phyloP scores from a whole-genome alignment of 1,284 basidiomycete genomes.

The Austroboletus novae-zelandiae region DNA sequence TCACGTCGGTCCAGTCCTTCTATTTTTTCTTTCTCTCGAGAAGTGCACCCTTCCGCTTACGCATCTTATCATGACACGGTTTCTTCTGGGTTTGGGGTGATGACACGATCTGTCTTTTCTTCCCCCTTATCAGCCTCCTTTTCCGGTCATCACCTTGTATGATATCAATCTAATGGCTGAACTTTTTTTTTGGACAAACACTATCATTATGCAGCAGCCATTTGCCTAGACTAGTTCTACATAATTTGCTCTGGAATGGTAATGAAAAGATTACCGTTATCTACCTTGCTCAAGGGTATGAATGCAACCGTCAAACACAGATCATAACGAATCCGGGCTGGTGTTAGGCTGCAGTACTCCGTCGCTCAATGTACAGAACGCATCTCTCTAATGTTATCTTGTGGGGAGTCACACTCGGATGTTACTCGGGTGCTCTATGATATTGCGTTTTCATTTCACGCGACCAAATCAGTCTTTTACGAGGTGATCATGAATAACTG shows the following conservation, averaged over 20 bases:
- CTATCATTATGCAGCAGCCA: neutral
- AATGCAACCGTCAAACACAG: no score
- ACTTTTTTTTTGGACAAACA: neutral
- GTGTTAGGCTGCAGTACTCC: no score
- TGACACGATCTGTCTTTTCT: conserved; percentile 12
- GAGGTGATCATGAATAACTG: no score
- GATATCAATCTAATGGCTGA: conserved; percentile 18
- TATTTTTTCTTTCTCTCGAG: conserved; percentile 6
- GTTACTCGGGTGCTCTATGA: no score
- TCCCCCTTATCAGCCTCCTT: conserved; percentile 18
- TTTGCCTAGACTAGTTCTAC: neutral
- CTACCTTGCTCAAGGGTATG: no score
- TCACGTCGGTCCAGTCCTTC: conserved; percentile 9
- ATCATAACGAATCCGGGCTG: no score
- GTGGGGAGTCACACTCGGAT: no score
- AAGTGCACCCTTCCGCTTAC: conserved; percentile 16
- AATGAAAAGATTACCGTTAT: no score
- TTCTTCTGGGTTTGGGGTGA: conserved; percentile 16
- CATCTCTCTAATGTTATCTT: no score
- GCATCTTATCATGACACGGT: conserved; percentile 11
- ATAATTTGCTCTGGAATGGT: neutral
- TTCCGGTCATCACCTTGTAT: conserved; percentile 24
- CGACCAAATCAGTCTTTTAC: no score
- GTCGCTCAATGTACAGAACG: no score
- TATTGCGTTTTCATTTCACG: no score